Conservation (phyloP, 1,139 yeast species). For the Candida tropicalis region DNA sequence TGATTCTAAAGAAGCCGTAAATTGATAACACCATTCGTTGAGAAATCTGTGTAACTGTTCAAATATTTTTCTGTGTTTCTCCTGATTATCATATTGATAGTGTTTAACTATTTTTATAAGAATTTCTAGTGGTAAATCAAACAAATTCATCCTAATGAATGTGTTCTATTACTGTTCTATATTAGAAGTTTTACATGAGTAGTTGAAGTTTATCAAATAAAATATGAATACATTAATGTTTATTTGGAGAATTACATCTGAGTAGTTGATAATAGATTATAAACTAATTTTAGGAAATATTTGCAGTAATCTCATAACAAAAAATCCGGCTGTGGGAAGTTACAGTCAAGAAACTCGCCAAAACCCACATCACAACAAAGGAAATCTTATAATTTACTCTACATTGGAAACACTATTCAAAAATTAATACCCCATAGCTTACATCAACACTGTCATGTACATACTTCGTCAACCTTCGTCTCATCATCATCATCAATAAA, state of each 20-base stretch:
- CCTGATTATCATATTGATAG: neutral
- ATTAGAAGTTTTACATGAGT: too few relatives aligned
- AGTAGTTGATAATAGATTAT: too few relatives aligned
- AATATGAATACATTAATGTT: too few relatives aligned
- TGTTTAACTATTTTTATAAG: neutral
- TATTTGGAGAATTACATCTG: too few relatives aligned
- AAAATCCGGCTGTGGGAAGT: neutral
- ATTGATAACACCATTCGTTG: conserved; percentile 1
- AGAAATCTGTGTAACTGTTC: neutral
- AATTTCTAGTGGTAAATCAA: neutral
- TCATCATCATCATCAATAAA: too few relatives aligned
- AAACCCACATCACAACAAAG: neutral
- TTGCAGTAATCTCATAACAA: neutral
- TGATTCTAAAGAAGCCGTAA: neutral
- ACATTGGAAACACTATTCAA: too few relatives aligned
- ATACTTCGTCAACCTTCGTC: too few relatives aligned
- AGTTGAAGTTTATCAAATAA: too few relatives aligned
- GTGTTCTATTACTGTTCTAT: too few relatives aligned
- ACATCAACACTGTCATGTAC: too few relatives aligned
- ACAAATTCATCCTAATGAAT: neutral
- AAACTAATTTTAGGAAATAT: neutral
- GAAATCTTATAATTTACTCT: neutral
- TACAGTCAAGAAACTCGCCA: neutral
- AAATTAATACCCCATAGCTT: too few relatives aligned
- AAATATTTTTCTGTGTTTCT: neutral